Evolutionary conservation across 75 land plant genomes (phyloP).

Genomic region (Cupressus sempervirens): DNA sequence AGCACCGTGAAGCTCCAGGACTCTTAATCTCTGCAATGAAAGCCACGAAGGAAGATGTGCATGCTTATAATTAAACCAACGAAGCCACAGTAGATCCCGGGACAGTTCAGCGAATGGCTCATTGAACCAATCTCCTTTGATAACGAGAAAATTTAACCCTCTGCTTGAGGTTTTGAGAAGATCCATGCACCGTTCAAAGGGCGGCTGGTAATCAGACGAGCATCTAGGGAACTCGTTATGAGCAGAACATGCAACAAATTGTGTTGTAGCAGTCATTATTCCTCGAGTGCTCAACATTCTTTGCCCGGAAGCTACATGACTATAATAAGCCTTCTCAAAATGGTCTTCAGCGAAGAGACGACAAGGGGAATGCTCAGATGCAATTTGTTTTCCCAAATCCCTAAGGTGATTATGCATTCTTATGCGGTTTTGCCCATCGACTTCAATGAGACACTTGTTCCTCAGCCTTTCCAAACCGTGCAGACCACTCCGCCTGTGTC

Average conservation of each 20-base stretch:
- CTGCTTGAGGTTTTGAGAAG: background rate
- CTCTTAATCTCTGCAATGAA: background rate
- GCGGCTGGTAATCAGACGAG: background rate
- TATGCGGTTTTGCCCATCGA: background rate
- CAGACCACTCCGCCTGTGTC: background rate
- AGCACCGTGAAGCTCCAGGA: background rate
- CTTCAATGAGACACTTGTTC: background rate
- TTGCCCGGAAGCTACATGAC: background rate
- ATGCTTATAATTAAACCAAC: background rate
- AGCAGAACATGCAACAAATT: background rate
- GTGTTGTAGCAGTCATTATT: background rate
- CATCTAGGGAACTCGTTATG: background rate
- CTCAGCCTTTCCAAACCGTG: background rate
- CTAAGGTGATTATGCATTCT: background rate
- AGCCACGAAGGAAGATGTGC: background rate
- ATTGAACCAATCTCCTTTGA: background rate
- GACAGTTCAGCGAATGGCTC: background rate
- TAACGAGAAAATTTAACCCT: background rate
- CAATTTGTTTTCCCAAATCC: background rate
- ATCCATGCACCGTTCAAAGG: background rate
- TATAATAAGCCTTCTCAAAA: background rate
- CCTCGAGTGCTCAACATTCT: background rate
- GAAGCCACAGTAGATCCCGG: background rate
- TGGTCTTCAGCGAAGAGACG: background rate
- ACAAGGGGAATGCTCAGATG: background rate